Evolutionary conservation across 2,329 filamentous ascomycete genomes (phyloP).

Genomic region (Fusarium equiseti): DNA sequence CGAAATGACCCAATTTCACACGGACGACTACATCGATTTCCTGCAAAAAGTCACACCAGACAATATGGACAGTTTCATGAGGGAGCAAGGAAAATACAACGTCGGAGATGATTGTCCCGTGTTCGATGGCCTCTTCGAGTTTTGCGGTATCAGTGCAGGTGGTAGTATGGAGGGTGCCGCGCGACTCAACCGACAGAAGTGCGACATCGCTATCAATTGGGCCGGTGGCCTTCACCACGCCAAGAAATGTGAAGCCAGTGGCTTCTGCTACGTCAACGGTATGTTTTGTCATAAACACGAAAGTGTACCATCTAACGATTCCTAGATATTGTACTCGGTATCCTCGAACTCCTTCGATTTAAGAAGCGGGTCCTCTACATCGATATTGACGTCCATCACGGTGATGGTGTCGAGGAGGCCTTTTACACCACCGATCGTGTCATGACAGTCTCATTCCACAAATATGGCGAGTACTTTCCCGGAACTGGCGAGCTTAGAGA

Average conservation of each 20-base stretch:
- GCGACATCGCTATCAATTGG: conserved; percentile 98
- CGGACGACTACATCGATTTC: conserved; percentile 95
- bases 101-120: conserved; percentile 97
- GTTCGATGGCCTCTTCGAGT: conserved; percentile 97
- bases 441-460: conserved; percentile 94
- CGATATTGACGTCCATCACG: conserved; percentile 94
- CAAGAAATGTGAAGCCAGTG: conserved; percentile 95
- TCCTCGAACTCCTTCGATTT: conserved; percentile 89
- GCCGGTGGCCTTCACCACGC: conserved; percentile 96
- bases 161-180: conserved; percentile 94
- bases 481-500: conserved; percentile 90
- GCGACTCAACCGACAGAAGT: conserved; percentile 89
- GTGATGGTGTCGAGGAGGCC: conserved; percentile 91
- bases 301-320: conserved; percentile 18
- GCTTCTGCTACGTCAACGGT: conserved; percentile 99
- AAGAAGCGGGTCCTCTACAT: conserved; percentile 98
- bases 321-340: conserved; percentile 92
- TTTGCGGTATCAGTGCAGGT: conserved; percentile 93
- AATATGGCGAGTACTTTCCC: conserved; percentile 96
- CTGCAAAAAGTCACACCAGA: conserved; percentile 95
- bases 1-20: conserved; percentile 95
- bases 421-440: conserved; percentile 94
- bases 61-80: conserved; percentile 94
- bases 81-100: conserved; percentile 94
- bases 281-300: conserved; percentile 50